phyloP scores from a whole-genome alignment of 1,139 yeast species.

The Lodderomyces pseudojiufengensis region DNA sequence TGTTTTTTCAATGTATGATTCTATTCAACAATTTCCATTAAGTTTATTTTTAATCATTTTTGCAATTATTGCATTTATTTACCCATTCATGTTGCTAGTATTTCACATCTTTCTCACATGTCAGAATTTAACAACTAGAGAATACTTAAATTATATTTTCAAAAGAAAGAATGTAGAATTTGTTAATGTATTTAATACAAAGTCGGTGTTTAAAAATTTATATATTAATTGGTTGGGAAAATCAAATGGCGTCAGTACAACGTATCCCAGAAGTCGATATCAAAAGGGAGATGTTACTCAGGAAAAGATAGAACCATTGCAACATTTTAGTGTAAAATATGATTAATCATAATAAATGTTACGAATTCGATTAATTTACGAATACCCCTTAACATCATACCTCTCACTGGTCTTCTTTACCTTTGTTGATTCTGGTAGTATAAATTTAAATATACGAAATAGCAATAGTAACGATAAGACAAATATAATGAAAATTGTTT shows the following conservation, averaged over 20 bases:
- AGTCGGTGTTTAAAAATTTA: slow-evolving; percentile 36
- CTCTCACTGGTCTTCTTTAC: no score
- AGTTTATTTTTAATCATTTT: slow-evolving; percentile 49
- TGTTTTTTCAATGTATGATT: slow-evolving; percentile 17
- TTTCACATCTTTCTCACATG: slow-evolving; percentile 54
- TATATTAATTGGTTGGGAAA: slow-evolving; percentile 46
- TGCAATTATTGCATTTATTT: slow-evolving; percentile 40
- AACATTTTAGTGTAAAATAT: slow-evolving; percentile 8
- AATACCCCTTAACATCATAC: no score
- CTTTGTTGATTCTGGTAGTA: no score
- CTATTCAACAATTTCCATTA: slow-evolving; percentile 34
- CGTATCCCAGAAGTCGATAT: slow-evolving; percentile 35
- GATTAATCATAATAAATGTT: neutral
- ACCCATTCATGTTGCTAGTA: slow-evolving; percentile 51
- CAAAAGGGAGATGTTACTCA: slow-evolving; percentile 44
- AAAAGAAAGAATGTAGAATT: slow-evolving; percentile 18
- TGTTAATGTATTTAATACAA: slow-evolving; percentile 43
- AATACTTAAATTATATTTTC: slow-evolving; percentile 45
- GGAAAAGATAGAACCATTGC: slow-evolving; percentile 21
- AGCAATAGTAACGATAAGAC: no score
- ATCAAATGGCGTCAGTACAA: slow-evolving; percentile 42
- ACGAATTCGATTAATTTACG: neutral
- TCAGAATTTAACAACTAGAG: slow-evolving; percentile 69
- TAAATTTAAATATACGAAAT: no score
- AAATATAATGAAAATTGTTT: no score